These are phyloP conservation scores for Cryptosporidium sp. DNA, from an alignment of 169 alveolate genomes.

Conservation along the genomic window DNA sequence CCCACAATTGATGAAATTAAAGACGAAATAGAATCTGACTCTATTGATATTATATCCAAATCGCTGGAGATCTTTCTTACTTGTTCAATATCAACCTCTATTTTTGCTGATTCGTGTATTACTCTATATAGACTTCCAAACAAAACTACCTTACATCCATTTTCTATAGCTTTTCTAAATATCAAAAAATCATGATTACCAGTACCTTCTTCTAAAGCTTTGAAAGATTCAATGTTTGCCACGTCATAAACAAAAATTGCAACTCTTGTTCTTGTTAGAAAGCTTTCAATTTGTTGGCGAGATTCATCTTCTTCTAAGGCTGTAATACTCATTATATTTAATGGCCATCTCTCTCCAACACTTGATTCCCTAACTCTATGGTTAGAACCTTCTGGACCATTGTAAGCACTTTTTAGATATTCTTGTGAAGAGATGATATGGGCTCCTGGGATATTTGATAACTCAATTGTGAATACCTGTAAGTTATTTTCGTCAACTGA, in stretches of 20 bases:
- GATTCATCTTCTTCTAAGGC: constrained; percentile 27
- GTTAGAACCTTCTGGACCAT: not conserved
- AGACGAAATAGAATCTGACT: constrained; percentile 44
- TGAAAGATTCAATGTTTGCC: constrained; percentile 23
- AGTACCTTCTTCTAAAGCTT: not conserved
- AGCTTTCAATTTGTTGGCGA: constrained; percentile 28
- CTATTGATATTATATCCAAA: constrained; percentile 37
- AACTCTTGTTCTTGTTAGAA: constrained; percentile 56
- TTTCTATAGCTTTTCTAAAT: constrained; percentile 21
- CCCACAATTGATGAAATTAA: constrained; percentile 64
- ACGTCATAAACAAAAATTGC: constrained; percentile 63
- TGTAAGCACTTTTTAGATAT: not conserved
- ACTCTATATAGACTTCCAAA: constrained; percentile 49
- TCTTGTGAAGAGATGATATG: constrained; percentile 28
- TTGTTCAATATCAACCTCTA: constrained; percentile 37
- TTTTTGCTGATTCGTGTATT: constrained; percentile 24
- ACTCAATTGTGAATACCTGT: constrained; percentile 69
- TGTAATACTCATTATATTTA: constrained; percentile 53
- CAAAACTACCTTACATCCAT: constrained; percentile 54
- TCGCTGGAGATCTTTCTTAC: constrained; percentile 48
- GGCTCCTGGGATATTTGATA: constrained; percentile 65
- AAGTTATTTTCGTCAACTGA: constrained; percentile 15
- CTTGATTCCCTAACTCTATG: constrained; percentile 47
- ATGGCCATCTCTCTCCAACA: constrained; percentile 72
- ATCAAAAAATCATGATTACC: not conserved